A percentile compares a stretch with the other conserved stretches of the same genome.
phyloP scores from a whole-genome alignment of 495 filamentous ascomycete species.

The Xylaria longipes region DNA sequence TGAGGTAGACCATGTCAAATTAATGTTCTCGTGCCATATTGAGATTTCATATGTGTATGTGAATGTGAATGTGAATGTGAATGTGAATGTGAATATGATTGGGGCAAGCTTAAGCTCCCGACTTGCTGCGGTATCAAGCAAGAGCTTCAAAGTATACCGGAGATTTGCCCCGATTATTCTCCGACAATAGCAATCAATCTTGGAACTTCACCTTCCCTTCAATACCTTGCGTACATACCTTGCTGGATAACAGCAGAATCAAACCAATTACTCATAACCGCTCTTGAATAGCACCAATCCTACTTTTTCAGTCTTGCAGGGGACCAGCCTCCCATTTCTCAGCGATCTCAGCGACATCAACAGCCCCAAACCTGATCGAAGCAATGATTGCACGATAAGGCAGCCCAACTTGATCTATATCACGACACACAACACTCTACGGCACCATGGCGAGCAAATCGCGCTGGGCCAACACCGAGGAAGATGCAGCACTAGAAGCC shows the following conservation, averaged over 20 bases:
- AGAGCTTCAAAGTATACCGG: conserved; percentile 23
- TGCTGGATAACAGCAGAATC: not conserved
- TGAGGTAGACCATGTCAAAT: not conserved
- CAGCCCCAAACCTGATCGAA: not conserved
- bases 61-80: not conserved
- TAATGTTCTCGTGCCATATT: not conserved
- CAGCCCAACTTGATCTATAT: not conserved
- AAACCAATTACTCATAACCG: not conserved
- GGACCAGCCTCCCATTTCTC: not conserved
- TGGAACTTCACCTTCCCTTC: conserved; percentile 6
- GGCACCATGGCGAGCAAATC: conserved; percentile 71
- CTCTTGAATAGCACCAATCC: not conserved
- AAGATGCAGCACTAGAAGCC: conserved; percentile 73
- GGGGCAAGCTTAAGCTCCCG: not conserved
- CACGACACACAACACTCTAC: not conserved
- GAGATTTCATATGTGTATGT: not conserved
- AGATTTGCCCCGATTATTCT: conserved; percentile 24
- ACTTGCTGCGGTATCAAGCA: not conserved
- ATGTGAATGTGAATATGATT: not conserved
- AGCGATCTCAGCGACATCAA: not conserved
- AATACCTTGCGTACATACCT: not conserved
- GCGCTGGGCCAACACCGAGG: conserved; percentile 85
- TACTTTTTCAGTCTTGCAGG: not conserved
- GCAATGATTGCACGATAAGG: conserved; percentile 13
- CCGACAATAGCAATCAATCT: not conserved